phyloP scores from a whole-genome alignment of 2,329 filamentous ascomycete genomes.

The Ophiocordyceps camponoti-floridani region DNA sequence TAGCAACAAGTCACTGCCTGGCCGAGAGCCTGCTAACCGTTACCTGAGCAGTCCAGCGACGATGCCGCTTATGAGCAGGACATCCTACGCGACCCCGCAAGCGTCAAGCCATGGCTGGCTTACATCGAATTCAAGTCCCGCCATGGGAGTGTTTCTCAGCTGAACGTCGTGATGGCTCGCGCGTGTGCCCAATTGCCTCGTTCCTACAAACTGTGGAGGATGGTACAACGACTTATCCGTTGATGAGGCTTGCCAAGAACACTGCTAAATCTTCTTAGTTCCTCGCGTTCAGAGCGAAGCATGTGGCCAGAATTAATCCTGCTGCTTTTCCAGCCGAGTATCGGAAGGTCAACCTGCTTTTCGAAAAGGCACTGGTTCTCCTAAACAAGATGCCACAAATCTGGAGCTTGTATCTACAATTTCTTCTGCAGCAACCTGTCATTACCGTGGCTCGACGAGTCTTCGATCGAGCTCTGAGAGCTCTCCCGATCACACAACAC shows the following conservation, averaged over 20 bases:
- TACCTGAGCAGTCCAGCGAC: slow-evolving; percentile 46
- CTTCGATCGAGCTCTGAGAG: slow-evolving; percentile 83
- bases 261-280: slow-evolving; percentile 36
- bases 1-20: background rate
- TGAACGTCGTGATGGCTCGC: slow-evolving; percentile 74
- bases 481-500: slow-evolving; percentile 86
- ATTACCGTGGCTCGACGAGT: slow-evolving; percentile 72
- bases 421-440: slow-evolving; percentile 79
- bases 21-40: background rate
- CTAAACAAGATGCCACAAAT: slow-evolving; percentile 98
- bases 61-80: slow-evolving; percentile 96
- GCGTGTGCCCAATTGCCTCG: slow-evolving; percentile 78
- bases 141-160: slow-evolving; percentile 71
- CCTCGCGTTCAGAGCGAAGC: slow-evolving; percentile 65
- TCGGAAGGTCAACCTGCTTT: slow-evolving; percentile 85
- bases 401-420: slow-evolving; percentile 94
- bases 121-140: slow-evolving; percentile 85
- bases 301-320: slow-evolving; percentile 68
- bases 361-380: slow-evolving; percentile 79
- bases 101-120: slow-evolving; percentile 83
- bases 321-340: slow-evolving; percentile 65
- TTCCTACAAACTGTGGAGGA: slow-evolving; percentile 97
- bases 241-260: background rate
- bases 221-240: slow-evolving; percentile 31
- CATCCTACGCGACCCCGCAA: slow-evolving; percentile 67